Evolutionary conservation across 495 filamentous ascomycete genomes (phyloP), one percentile per base, ranked within the genome.

Genomic region (Penicillium roqueforti): DNA sequence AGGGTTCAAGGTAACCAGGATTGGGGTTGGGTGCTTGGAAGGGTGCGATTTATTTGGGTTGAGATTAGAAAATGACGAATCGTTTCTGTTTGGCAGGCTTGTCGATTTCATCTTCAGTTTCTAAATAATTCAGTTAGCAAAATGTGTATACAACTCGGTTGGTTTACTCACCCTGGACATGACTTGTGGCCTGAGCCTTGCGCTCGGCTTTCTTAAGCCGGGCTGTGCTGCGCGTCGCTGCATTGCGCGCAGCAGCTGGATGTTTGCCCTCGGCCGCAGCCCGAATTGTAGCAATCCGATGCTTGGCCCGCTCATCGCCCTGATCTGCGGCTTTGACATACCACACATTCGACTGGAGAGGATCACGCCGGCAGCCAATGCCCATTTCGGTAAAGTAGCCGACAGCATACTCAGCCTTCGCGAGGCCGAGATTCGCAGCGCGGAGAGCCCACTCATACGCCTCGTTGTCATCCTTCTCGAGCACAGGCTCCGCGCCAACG

Each of bases 351-450:
- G 93, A 92, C 66, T 97, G 90, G 54, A 99, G 79, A 3, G 91
- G 84, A 67, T 99, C 93, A 19, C 91, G 85, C 5, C 91, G 87
- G 68, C 89, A 95, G 20, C 93, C 93, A 55, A 99, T 96, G 47
- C 93, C 93, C 87, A 92, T 95, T 72, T 99, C 93, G 8, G 90
- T 97, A 70, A 99, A 99, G 74, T 96, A 99, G 14, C 91, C 93
- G 16, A 92, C 82, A 1, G 95, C 90, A 59, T 97, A 99, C 68
- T 97, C 82, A 5, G 93, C 93, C 76, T 99, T 99, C 7, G 89
- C 82, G 37, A 90, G 83, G 34, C 87, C 93, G 95, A 82, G 75
- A 56, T 92, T 84, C 31, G 92, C 92, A 39, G 93, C 91, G 55
- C 83, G 85, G 67, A 81, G 79, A 23, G 93, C 93, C 93, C 93